Percentiles rank a stretch among this genome's conserved stretches.
phyloP scores from a whole-genome alignment of 1,284 basidiomycete species.

The Ceratobasidium theobromae region DNA sequence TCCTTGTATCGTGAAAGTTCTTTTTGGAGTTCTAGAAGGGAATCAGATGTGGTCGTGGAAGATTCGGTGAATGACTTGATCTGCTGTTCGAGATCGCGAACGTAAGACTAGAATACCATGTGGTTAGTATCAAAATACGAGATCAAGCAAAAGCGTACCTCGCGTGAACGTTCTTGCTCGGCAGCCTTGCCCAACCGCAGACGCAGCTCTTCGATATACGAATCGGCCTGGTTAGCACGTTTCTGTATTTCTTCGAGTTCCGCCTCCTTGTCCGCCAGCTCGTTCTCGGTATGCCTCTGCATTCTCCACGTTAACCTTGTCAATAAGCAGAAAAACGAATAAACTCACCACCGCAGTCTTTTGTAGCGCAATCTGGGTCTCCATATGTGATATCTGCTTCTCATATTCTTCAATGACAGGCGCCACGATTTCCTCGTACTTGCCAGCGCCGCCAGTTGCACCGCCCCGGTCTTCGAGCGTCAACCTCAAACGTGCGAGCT shows the following conservation, averaged over 20 bases:
- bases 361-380: conserved; percentile 89
- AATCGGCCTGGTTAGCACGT: conserved; percentile 74
- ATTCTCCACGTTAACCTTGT: background rate
- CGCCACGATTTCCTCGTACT: conserved; percentile 95
- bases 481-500: conserved; percentile 73
- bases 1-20: conserved; percentile 82
- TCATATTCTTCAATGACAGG: conserved; percentile 99
- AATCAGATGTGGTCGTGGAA: conserved; percentile 70
- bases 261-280: conserved; percentile 87
- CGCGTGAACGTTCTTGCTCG: conserved; percentile 87
- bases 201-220: conserved; percentile 84
- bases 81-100: conserved; percentile 88
- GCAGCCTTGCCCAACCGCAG: conserved; percentile 76
- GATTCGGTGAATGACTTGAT: conserved; percentile 81
- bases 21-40: conserved; percentile 77
- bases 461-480: conserved; percentile 71
- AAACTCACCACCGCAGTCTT: conserved; percentile 69
- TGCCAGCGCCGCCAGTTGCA: conserved; percentile 66
- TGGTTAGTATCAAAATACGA: background rate
- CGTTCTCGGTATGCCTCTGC: conserved; percentile 78
- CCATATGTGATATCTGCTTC: conserved; percentile 93
- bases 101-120: conserved; percentile 64
- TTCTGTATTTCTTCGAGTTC: conserved; percentile 68
- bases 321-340: background rate
- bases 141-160: conserved; percentile 53